Evolutionary conservation across 2,329 filamentous ascomycete genomes (phyloP).

Genomic region (Aspergillus uvarum): DNA sequence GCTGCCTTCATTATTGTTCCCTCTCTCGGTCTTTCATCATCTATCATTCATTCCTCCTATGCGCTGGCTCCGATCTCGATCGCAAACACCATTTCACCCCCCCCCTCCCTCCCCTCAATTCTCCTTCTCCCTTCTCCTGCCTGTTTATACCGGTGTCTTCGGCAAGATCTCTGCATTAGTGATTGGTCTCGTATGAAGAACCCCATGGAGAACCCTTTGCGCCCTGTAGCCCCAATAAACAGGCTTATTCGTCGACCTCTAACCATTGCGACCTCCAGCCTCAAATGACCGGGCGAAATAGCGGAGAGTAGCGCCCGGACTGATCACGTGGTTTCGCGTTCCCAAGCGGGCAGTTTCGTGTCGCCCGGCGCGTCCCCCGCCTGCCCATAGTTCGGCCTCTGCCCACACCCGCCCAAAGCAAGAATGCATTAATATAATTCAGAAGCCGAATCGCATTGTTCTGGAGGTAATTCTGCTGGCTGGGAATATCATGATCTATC

Average conservation of each 20-base stretch:
- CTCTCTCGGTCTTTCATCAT: background rate
- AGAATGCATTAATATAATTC: background rate
- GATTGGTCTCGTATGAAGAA: background rate
- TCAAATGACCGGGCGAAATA: conserved; percentile 7
- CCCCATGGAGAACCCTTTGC: background rate
- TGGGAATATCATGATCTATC: background rate
- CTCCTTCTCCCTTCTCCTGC: background rate
- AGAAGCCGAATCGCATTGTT: conserved; percentile 8
- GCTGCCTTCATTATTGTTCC: background rate
- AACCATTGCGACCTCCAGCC: background rate
- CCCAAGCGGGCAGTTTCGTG: conserved; percentile 21
- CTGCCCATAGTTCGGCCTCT: background rate
- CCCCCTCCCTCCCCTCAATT: background rate
- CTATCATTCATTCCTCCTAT: background rate
- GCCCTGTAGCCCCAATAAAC: background rate
- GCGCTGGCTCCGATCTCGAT: background rate
- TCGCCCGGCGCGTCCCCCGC: conserved; percentile 17
- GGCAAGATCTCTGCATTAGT: too few relatives aligned
- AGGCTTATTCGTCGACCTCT: background rate
- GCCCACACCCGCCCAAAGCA: background rate
- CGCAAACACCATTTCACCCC: background rate
- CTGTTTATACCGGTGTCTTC: background rate
- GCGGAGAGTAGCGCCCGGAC: background rate
- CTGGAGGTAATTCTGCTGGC: too few relatives aligned
- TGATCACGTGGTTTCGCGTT: conserved; percentile 37